A percentile compares a stretch with the other conserved stretches of the same genome.
Evolutionary conservation across 2,329 filamentous ascomycete genomes (phyloP).

Genomic region (Pseudopyricularia javanii): DNA sequence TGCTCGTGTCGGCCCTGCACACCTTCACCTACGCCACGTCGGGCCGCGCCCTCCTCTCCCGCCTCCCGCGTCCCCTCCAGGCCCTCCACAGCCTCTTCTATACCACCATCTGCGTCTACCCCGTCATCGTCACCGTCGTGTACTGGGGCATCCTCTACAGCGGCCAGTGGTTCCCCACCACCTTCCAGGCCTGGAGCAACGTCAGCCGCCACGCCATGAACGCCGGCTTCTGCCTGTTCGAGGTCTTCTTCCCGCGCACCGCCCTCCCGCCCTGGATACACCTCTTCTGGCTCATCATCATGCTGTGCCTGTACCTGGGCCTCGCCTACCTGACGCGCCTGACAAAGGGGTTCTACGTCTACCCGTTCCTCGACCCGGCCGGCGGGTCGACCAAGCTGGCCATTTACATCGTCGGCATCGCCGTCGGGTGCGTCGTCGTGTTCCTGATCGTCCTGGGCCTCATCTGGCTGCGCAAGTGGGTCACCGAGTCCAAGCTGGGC

Average conservation of each 20-base stretch:
- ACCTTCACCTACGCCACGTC: constrained; percentile 52
- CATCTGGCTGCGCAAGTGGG: constrained; percentile 35
- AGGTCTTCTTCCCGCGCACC: constrained; percentile 58
- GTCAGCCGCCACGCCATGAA: constrained; percentile 68
- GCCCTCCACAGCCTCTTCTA: constrained; percentile 54
- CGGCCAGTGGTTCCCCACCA: constrained; percentile 33
- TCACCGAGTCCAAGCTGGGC: constrained; percentile 33
- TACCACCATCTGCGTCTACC: constrained; percentile 48
- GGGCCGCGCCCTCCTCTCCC: constrained; percentile 41
- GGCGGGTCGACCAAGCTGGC: constrained; percentile 41
- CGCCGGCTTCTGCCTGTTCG: constrained; percentile 59
- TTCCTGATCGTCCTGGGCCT: constrained; percentile 38
- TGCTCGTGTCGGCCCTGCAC: constrained; percentile 54
- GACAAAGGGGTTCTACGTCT: constrained; percentile 63
- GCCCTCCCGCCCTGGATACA: constrained; percentile 50
- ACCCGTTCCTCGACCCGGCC: constrained; percentile 59
- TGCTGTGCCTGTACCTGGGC: constrained; percentile 60
- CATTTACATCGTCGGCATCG: constrained; percentile 51
- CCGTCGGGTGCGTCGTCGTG: constrained; percentile 36
- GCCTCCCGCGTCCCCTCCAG: constrained; percentile 49
- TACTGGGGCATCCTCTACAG: constrained; percentile 54
- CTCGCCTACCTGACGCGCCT: constrained; percentile 63
- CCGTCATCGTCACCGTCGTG: constrained; percentile 58
- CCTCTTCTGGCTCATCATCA: constrained; percentile 52
- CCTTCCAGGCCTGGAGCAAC: constrained; percentile 51